phyloP scores from a whole-genome alignment of 305 asterid genomes.

The Fraxinus dipetala region DNA sequence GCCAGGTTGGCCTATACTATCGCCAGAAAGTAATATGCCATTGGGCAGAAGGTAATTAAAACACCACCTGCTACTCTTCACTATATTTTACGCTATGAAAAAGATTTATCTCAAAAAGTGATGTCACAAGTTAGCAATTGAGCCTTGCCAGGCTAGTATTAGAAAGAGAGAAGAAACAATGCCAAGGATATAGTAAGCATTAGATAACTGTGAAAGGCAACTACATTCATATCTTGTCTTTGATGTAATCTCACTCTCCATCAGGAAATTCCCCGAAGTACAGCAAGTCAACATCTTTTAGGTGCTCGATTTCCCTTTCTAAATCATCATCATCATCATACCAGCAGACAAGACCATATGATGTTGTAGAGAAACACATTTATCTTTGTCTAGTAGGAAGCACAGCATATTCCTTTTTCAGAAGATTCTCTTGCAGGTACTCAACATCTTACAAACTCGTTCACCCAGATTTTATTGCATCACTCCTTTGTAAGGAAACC shows the following conservation, averaged over 20 bases:
- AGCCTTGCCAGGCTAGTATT: background rate
- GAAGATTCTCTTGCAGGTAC: slow-evolving; percentile 57
- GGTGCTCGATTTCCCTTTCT: slow-evolving; percentile 59
- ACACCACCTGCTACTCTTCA: background rate
- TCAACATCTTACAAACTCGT: slow-evolving; percentile 63
- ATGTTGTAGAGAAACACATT: slow-evolving; percentile 86
- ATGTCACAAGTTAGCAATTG: background rate
- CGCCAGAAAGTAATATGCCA: background rate
- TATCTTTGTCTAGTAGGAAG: slow-evolving; percentile 86
- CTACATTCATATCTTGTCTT: slow-evolving; percentile 53
- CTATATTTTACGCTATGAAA: background rate
- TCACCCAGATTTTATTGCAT: slow-evolving; percentile 59
- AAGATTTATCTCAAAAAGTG: background rate
- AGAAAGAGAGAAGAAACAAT: background rate
- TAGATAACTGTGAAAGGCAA: slow-evolving; percentile 78
- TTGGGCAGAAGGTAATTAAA: background rate
- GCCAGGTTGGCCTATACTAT: background rate
- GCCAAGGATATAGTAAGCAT: slow-evolving; percentile 2
- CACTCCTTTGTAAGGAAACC: slow-evolving; percentile 67
- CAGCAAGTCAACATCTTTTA: slow-evolving; percentile 58
- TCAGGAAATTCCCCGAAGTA: slow-evolving; percentile 54
- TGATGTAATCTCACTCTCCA: slow-evolving; percentile 51
- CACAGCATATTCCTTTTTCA: slow-evolving; percentile 52
- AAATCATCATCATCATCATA: slow-evolving; percentile 67
- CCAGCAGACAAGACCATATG: slow-evolving; percentile 83